Conservation (phyloP, 83 land plant species). For the Diphasiastrum complanatum region DNA sequence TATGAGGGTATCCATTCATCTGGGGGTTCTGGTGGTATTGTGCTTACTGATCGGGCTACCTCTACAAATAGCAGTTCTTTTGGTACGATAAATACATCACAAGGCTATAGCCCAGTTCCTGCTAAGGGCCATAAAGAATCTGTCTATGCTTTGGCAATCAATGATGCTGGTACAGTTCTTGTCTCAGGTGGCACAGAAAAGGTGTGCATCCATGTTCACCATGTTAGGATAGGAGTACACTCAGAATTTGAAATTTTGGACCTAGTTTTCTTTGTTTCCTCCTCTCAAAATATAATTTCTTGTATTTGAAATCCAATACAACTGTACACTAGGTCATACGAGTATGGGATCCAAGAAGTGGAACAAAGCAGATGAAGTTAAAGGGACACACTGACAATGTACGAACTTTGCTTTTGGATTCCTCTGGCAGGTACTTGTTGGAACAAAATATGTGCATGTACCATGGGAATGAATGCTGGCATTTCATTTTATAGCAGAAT, state of each 20-base stretch:
- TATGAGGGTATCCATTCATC: slow-evolving; percentile 1
- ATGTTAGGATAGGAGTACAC: no score
- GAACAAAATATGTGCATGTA: background rate
- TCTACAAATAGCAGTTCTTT: background rate
- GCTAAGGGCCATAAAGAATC: no score
- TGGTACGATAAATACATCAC: background rate
- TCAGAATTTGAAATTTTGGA: no score
- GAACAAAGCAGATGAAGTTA: slow-evolving; percentile 86
- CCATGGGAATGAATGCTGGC: background rate
- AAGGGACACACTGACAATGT: slow-evolving; percentile 97
- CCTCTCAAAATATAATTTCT: no score
- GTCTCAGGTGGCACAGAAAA: slow-evolving; percentile 19
- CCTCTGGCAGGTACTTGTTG: slow-evolving; percentile 73
- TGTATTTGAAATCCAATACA: no score
- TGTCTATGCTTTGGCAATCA: slow-evolving; percentile 11
- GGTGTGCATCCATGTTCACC: background rate
- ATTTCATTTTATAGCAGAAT: background rate
- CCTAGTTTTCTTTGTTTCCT: no score
- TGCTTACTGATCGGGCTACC: background rate
- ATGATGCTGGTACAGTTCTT: slow-evolving; percentile 18
- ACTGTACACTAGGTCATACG: slow-evolving; percentile 98
- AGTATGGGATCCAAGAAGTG: slow-evolving; percentile 98
- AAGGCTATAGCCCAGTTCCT: slow-evolving; percentile 6
- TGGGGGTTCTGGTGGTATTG: background rate
- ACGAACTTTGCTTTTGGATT: slow-evolving; percentile 76